Percentiles rank a stretch among this genome's conserved stretches.
phyloP scores from a whole-genome alignment of 257 asterid species.

The Solanum lycopersicoides region DNA sequence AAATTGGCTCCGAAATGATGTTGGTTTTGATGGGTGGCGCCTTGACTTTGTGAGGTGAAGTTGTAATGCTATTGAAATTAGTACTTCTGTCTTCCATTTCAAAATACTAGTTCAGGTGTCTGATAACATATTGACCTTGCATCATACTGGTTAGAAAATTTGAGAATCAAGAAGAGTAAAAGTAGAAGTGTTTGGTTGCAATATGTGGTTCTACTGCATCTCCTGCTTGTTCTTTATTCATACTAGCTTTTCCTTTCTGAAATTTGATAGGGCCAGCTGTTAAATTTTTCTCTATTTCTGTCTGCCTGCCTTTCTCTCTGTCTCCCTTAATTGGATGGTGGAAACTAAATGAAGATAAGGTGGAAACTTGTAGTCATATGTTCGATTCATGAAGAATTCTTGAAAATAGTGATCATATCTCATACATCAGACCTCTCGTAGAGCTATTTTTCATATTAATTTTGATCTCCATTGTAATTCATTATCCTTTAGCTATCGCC shows the following conservation, averaged over 20 bases:
- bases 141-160: background rate
- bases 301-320: background rate
- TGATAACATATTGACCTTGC: background rate
- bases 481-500: background rate
- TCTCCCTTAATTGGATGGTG: background rate
- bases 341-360: background rate
- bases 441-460: background rate
- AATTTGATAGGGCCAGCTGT: background rate
- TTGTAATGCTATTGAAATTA: background rate
- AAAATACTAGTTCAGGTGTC: background rate
- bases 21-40: slow-evolving; percentile 61
- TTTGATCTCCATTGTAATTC: background rate
- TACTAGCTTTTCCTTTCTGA: background rate
- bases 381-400: background rate
- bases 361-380: background rate
- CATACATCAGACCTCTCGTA: background rate
- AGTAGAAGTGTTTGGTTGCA: background rate
- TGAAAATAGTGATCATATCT: background rate
- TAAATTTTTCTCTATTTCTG: background rate
- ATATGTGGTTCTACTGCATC: background rate
- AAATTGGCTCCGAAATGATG: slow-evolving; percentile 38
- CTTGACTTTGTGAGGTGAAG: slow-evolving; percentile 41
- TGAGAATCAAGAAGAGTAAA: background rate
- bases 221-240: background rate
- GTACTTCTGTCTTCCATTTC: background rate